Evolutionary conservation across 2,329 filamentous ascomycete species (phyloP).

Genomic region (Pseudogymnoascus sp.): DNA sequence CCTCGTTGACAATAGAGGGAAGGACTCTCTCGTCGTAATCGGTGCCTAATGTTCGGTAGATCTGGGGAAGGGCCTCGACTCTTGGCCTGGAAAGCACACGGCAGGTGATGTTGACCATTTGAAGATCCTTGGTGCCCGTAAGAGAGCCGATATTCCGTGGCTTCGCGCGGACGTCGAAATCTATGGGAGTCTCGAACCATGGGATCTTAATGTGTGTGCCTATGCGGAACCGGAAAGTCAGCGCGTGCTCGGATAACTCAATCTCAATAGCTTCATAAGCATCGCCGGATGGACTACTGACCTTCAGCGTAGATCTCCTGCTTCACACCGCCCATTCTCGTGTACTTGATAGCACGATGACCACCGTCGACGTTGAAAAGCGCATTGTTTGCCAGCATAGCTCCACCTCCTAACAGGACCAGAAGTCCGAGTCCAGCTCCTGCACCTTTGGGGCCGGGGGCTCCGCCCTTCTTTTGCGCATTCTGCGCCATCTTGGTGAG

Average conservation of each 20-base stretch:
- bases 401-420: constrained; percentile 48
- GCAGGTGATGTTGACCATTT: constrained; percentile 99
- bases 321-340: constrained; percentile 82
- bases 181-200: constrained; percentile 95
- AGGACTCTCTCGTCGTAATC: constrained; percentile 97
- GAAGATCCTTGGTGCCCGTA: constrained; percentile 96
- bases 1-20: constrained; percentile 97
- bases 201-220: constrained; percentile 90
- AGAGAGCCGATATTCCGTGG: constrained; percentile 94
- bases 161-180: constrained; percentile 97
- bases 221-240: constrained; percentile 33
- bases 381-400: constrained; percentile 49
- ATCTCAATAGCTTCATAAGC: neutral
- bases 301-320: constrained; percentile 97
- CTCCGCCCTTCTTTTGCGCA: constrained; percentile 45
- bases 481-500: constrained; percentile 55
- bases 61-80: constrained; percentile 84
- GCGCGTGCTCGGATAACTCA: constrained; percentile 10
- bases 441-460: constrained; percentile 42
- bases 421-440: constrained; percentile 49
- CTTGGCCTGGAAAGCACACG: constrained; percentile 93
- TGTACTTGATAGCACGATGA: constrained; percentile 98
- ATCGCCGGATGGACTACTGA: constrained; percentile 33
- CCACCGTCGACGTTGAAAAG: constrained; percentile 90
- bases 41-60: constrained; percentile 89